Evolutionary conservation across 2,329 filamentous ascomycete genomes (phyloP), one percentile per base, ranked within the genome.

Genomic region (Apiospora malaysiana): DNA sequence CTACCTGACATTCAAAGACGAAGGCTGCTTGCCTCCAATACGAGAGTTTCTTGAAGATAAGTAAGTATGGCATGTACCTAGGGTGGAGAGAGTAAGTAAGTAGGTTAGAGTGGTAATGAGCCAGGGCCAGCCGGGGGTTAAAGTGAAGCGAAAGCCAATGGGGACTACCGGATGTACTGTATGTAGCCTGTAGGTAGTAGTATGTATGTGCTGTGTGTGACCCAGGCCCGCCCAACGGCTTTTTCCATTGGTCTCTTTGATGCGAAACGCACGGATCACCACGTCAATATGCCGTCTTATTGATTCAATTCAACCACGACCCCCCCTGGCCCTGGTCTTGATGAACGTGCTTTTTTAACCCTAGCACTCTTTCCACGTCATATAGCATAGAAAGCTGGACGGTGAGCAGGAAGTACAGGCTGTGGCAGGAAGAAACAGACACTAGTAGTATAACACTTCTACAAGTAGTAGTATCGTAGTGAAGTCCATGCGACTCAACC

Each of bases 241-340:
- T 23, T n/a, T 23, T 32, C 40, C 18, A 63, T 63, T 63, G 56
- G 56, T n/a, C 9, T n/a, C 32, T 32, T 40, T 40, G 18, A 63
- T 63, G 56, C 56, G 40, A 40, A 63, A 63, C 56, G 56, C 56
- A 63, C 56, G 56, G 56, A 18, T 63, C 32, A 40, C 56, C 56
- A 63, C 32, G 18, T 40, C 56, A 63, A 63, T 32, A 63, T 63
- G 32, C 56, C 56, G 56, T 63, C 56, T 40, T 63, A 40, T 63
- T 63, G 32, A 63, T 40, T 63, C 56, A 40, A 63, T n/a, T 63
- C 16, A 59, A 59, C 51, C 51, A 59, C 51, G 8, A 40, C 9
- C 56, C 32, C 56, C 51, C 42, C 42, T 47, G 45, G 45, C 45
- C 56, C 56, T 63, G 56, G 56, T 63, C 32, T 63, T 4, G 7